Evolutionary conservation across 345 rosid species (phyloP).

Genomic region (Salix udensis): DNA sequence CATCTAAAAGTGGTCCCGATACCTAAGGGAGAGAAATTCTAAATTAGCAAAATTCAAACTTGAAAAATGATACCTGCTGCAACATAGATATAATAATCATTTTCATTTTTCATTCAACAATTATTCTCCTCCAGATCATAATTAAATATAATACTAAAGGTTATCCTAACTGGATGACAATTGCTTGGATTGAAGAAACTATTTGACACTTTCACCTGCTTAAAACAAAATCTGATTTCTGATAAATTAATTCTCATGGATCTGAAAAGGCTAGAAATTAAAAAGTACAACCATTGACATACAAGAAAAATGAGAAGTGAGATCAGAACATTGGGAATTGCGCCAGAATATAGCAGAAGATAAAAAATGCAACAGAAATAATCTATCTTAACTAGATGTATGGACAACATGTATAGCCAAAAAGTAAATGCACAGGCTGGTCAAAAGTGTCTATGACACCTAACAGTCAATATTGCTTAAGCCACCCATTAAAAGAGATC

Average conservation of each 20-base stretch:
- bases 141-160: background rate
- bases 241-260: background rate
- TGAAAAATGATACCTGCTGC: background rate
- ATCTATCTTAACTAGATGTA: background rate
- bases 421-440: background rate
- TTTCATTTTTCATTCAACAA: background rate
- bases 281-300: background rate
- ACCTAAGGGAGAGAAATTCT: conserved; percentile 45
- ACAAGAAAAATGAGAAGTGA: background rate
- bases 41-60: background rate
- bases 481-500: background rate
- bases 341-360: background rate
- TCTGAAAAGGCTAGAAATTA: background rate
- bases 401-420: background rate
- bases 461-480: background rate
- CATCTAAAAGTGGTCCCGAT: conserved; percentile 71
- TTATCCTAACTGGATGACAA: background rate
- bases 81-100: background rate
- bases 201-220: background rate
- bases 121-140: background rate
- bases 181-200: background rate
- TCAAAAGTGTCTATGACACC: background rate
- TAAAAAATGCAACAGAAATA: background rate
- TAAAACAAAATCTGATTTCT: background rate
- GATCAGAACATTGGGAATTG: background rate